phyloP scores from a whole-genome alignment of 345 rosid species.

The Hirschfeldia incana region DNA sequence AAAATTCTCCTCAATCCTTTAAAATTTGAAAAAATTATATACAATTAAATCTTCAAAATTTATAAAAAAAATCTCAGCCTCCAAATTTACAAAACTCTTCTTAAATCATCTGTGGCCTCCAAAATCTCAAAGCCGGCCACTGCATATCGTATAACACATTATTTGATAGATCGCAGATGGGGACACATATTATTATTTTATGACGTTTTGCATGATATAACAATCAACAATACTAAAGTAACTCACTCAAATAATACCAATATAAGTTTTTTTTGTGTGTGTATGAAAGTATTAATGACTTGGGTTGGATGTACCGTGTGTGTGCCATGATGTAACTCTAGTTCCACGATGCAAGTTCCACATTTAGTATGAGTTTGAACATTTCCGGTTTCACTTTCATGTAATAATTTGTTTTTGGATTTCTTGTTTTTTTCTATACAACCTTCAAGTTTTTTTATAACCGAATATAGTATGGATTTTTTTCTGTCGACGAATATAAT shows the following conservation, averaged over 20 bases:
- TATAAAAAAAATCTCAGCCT: too few species aligned
- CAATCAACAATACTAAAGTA: not conserved
- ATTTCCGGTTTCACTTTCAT: not conserved
- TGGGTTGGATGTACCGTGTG: conserved; percentile 3
- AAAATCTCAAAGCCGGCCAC: too few species aligned
- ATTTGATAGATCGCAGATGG: not conserved
- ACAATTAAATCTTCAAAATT: too few species aligned
- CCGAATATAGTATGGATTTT: not conserved
- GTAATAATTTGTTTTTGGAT: not conserved
- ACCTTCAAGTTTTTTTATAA: not conserved
- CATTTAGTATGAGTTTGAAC: not conserved
- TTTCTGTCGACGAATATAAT: not conserved
- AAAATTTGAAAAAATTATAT: too few species aligned
- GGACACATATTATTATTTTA: too few species aligned
- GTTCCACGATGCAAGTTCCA: not conserved
- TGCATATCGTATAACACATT: not conserved
- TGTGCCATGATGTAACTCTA: not conserved
- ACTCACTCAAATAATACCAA: not conserved
- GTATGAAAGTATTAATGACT: not conserved
- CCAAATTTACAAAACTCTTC: too few species aligned
- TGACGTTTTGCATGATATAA: not conserved
- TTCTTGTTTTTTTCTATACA: not conserved
- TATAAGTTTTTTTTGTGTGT: not conserved
- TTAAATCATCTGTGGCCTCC: too few species aligned
- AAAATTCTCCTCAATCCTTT: too few species aligned